phyloP scores from a whole-genome alignment of 345 rosid species.

The Litchi chinensis region DNA sequence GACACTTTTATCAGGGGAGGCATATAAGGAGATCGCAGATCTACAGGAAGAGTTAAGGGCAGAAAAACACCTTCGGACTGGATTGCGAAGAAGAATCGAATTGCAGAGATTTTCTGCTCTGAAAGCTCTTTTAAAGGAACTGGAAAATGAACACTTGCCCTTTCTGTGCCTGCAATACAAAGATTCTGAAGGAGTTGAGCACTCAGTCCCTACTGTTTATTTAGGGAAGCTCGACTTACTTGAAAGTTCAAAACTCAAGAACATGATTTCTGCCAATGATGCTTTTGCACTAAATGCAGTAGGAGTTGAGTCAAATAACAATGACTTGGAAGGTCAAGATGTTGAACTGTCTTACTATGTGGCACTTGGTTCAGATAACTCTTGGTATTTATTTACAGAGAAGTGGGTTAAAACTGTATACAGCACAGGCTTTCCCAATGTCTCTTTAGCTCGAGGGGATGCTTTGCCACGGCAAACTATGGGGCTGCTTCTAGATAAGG shows the following conservation, averaged over 20 bases:
- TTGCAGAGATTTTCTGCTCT: conserved; percentile 63
- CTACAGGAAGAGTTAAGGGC: conserved; percentile 74
- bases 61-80: conserved; percentile 67
- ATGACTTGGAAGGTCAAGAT: conserved; percentile 37
- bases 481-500: conserved; percentile 60
- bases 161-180: conserved; percentile 83
- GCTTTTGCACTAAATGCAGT: conserved; percentile 38
- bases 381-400: conserved; percentile 90
- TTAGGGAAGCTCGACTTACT: conserved; percentile 66
- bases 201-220: conserved; percentile 75
- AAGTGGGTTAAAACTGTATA: conserved; percentile 80
- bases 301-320: conserved; percentile 29
- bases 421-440: conserved; percentile 79
- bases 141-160: conserved; percentile 71
- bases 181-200: conserved; percentile 74
- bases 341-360: conserved; percentile 62
- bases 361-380: conserved; percentile 95
- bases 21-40: conserved; percentile 73
- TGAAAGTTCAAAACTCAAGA: conserved; percentile 47
- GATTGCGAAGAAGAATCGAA: conserved; percentile 64
- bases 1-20: conserved; percentile 58
- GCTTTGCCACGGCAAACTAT: conserved; percentile 79
- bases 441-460: conserved; percentile 61
- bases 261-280: conserved; percentile 42
- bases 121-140: conserved; percentile 62